Base-by-base conservation (phyloP, 805 yeast species). In the Saccharomycopsis fermentans region DNA sequence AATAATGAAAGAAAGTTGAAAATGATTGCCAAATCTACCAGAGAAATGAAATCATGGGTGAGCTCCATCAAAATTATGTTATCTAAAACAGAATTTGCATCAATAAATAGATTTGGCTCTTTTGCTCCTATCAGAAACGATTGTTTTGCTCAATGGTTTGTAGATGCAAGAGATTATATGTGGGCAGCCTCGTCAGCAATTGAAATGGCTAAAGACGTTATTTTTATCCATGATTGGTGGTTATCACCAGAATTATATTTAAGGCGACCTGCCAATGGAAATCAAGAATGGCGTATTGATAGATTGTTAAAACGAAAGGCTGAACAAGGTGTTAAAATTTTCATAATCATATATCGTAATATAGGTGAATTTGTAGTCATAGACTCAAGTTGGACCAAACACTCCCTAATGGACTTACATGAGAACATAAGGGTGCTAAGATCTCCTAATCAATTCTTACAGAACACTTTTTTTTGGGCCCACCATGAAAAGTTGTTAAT, bases 221-320 rank as follows among this genome's bases (percentile, higher is more conserved):
- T 94, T 36, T 94, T 84, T 69, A 90, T 94, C 55, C 97, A 94
- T 67, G 99, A 92, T 67, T 94, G 99, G 99, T 94, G 99, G 99
- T 75, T 94, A 27, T 81, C 92, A 4, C 99, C 99, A 0, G 99
- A 94, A 70, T 69, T 94, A 2, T 95, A 94, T 66, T 74, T 94
- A 73, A 80, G 99, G 63, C 77, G 99, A 55, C 99, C 99, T 0
- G 92, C 96, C 0, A 86, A 88, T 70, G 97, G 97, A 8, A 92
- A 92, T 65, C 98, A 94, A 70, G 86, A 88, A 63, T 94, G 90
- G 84, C 80, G 99, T 68, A 73, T 94, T 50, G 99, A 94, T 70
- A 78, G 99, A 66, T 70, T 94, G 1, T 75, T 94, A 63, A 89
- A 88, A 68, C 77, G 95, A 59, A 89, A 90, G 65, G 99, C 99